Evolutionary conservation across 2,329 filamentous ascomycete genomes (phyloP).

Genomic region (Dactylonectria macrodidyma): DNA sequence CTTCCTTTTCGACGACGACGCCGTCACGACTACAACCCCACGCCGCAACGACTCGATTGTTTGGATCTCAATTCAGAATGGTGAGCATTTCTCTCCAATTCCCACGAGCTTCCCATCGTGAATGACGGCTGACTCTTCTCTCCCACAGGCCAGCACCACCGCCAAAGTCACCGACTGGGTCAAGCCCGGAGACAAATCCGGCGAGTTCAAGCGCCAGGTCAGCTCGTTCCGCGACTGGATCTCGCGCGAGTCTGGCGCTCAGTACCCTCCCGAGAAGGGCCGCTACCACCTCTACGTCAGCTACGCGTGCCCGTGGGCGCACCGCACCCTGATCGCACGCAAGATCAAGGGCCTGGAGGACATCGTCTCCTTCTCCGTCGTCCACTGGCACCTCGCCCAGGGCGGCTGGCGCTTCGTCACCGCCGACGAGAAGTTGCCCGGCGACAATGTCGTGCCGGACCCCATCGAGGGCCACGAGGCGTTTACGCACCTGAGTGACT

Average conservation of each 20-base stretch:
- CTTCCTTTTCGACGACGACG: slow-evolving; percentile 25
- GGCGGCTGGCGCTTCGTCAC: slow-evolving; percentile 87
- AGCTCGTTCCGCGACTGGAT: slow-evolving; percentile 88
- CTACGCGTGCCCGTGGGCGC: slow-evolving; percentile 96
- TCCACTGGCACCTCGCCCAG: slow-evolving; percentile 89
- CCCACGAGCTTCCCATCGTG: not conserved
- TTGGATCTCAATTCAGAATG: slow-evolving; percentile 44
- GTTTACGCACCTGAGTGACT: slow-evolving; percentile 79
- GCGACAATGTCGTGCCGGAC: slow-evolving; percentile 76
- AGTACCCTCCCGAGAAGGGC: slow-evolving; percentile 88
- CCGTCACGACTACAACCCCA: slow-evolving; percentile 12
- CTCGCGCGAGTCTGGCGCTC: slow-evolving; percentile 77
- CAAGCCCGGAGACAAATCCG: slow-evolving; percentile 79
- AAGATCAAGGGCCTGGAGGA: slow-evolving; percentile 94
- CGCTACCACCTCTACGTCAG: slow-evolving; percentile 96
- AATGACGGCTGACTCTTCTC: slow-evolving; percentile 25
- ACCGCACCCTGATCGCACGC: slow-evolving; percentile 87
- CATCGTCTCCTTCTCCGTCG: slow-evolving; percentile 82
- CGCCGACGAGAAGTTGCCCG: slow-evolving; percentile 68
- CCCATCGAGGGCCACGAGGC: slow-evolving; percentile 79
- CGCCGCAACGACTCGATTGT: slow-evolving; percentile 7
- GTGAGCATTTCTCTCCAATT: slow-evolving; percentile 24
- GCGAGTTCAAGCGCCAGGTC: slow-evolving; percentile 92
- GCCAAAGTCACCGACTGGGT: slow-evolving; percentile 85
- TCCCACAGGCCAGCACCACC: slow-evolving; percentile 37